Conservation (phyloP, 352 stramenopile genomes). For the Phytophthora hybrid region DNA sequence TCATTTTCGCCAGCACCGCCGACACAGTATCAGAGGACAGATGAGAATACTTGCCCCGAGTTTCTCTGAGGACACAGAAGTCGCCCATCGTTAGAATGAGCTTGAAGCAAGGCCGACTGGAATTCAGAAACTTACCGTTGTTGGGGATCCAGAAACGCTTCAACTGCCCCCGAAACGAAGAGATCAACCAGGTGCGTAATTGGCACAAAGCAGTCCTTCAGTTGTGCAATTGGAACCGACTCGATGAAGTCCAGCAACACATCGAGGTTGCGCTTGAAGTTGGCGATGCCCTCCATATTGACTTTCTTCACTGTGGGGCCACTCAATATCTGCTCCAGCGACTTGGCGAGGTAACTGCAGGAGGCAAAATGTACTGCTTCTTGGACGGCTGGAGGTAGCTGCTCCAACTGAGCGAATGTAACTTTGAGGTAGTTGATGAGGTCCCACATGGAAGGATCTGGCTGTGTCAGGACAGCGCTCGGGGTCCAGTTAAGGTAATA, state of each 20-base stretch:
- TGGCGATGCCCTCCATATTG: constrained; percentile 74
- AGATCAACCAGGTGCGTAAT: constrained; percentile 75
- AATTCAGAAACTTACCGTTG: constrained; percentile 47
- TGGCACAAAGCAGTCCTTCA: constrained; percentile 73
- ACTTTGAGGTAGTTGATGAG: constrained; percentile 89
- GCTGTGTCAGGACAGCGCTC: constrained; percentile 59
- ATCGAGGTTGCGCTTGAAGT: constrained; percentile 84
- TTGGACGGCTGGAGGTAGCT: constrained; percentile 62
- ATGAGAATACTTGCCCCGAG: constrained; percentile 69
- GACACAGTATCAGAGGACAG: constrained; percentile 73
- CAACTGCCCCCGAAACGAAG: constrained; percentile 64
- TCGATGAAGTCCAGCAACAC: constrained; percentile 73
- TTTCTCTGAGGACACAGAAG: constrained; percentile 41
- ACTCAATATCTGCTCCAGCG: constrained; percentile 72
- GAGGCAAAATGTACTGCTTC: constrained; percentile 82
- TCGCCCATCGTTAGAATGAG: not conserved
- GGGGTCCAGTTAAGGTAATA: constrained; percentile 85
- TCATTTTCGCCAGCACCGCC: constrained; percentile 76
- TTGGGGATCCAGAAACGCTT: constrained; percentile 71
- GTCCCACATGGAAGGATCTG: constrained; percentile 84
- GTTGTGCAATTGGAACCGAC: constrained; percentile 63
- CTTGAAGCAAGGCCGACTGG: not conserved
- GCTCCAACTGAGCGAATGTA: constrained; percentile 71
- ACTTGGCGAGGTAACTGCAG: constrained; percentile 83
- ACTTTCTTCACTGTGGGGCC: constrained; percentile 71